These are phyloP conservation scores for Colletotrichum lentis DNA, from an alignment of 2,329 filamentous ascomycete genomes.

Conservation along the genomic window DNA sequence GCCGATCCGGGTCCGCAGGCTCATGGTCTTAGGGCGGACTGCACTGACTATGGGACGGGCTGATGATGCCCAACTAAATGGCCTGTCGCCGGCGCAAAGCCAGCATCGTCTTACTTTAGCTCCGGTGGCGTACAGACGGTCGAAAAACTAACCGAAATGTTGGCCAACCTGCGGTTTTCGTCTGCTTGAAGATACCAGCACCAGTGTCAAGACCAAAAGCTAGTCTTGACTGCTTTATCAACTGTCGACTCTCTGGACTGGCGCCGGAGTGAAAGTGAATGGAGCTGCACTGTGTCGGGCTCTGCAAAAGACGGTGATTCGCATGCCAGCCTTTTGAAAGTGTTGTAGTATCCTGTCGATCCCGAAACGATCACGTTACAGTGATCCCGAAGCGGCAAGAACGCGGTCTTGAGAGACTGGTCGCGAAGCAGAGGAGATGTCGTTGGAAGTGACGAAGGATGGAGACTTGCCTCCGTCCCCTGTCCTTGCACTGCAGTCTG, in stretches of 20 bases:
- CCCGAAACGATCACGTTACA: too few relatives aligned
- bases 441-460: not conserved
- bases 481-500: not conserved
- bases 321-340: too few relatives aligned
- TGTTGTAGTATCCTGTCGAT: too few relatives aligned
- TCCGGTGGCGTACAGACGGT: slow-evolving; percentile 17
- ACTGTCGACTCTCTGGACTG: too few relatives aligned
- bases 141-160: slow-evolving; percentile 46
- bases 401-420: slow-evolving; percentile 30
- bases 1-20: not conserved
- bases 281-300: too few relatives aligned
- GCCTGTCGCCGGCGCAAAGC: slow-evolving; percentile 4
- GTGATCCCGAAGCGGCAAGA: not conserved
- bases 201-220: too few relatives aligned
- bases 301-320: too few relatives aligned
- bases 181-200: slow-evolving; percentile 45
- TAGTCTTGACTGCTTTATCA: too few relatives aligned
- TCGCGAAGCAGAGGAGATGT: slow-evolving; percentile 44
- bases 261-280: too few relatives aligned
- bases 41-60: not conserved
- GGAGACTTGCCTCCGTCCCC: slow-evolving; percentile 5
- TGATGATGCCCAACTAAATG: not conserved
- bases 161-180: slow-evolving; percentile 42
- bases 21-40: not conserved
- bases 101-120: slow-evolving; percentile 17